Evolutionary conservation across 208 protist genomes (phyloP).

Genomic region (Leptomonas seymouri): DNA sequence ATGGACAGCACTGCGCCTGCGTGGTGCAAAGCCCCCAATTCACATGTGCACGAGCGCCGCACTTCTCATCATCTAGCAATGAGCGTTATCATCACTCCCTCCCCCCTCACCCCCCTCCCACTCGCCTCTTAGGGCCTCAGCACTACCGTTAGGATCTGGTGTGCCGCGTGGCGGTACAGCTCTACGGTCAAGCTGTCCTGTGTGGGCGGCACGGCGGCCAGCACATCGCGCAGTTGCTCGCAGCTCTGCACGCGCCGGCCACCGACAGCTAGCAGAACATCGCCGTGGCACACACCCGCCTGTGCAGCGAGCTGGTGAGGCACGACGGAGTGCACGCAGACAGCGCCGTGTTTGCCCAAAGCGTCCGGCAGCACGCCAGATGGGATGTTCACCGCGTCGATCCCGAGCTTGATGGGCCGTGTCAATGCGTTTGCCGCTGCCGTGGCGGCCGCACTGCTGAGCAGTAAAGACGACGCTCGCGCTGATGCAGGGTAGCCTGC

Average conservation of each 20-base stretch:
- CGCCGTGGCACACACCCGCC: constrained; percentile 45
- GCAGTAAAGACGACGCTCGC: too few relatives aligned
- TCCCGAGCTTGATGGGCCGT: constrained; percentile 32
- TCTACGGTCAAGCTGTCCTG: constrained; percentile 28
- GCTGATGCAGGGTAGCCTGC: too few relatives aligned
- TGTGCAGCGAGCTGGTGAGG: constrained; percentile 34
- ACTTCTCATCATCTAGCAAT: too few relatives aligned
- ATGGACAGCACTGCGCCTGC: too few relatives aligned
- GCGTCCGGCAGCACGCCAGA: constrained; percentile 41
- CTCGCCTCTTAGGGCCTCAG: constrained; percentile 16
- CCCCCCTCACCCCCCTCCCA: not conserved
- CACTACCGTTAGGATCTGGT: constrained; percentile 28
- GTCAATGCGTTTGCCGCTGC: not conserved
- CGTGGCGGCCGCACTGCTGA: not conserved
- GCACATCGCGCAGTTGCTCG: constrained; percentile 38
- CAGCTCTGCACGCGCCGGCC: constrained; percentile 33
- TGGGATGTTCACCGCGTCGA: constrained; percentile 55
- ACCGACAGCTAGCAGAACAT: constrained; percentile 43
- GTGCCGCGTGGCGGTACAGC: constrained; percentile 47
- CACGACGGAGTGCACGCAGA: constrained; percentile 49
- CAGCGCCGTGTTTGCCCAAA: constrained; percentile 39
- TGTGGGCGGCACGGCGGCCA: constrained; percentile 22
- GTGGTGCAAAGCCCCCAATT: too few relatives aligned
- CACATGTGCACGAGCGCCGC: too few relatives aligned
- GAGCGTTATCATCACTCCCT: too few relatives aligned